Percentiles rank a stretch among this genome's conserved stretches.
Conservation (phyloP, 2,329 filamentous ascomycete species). For the Colletotrichum sublineola region DNA sequence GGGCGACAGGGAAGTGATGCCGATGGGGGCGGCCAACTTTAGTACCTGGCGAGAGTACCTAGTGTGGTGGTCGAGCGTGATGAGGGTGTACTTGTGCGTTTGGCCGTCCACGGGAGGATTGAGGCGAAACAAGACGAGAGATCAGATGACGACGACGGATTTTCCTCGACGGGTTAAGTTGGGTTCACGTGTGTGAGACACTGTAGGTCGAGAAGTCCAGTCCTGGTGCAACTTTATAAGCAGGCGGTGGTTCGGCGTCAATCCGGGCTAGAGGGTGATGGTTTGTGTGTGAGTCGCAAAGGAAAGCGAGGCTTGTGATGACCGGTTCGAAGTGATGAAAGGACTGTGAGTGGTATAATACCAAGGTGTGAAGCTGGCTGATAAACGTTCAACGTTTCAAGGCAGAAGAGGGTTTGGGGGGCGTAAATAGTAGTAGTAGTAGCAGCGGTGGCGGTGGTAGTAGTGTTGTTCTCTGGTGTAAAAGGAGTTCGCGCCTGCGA, state of each 20-base stretch:
- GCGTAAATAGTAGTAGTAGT: slow-evolving; percentile 1
- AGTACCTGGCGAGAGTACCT: slow-evolving; percentile 16
- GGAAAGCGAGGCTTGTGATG: slow-evolving; percentile 33
- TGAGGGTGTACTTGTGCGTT: slow-evolving; percentile 14
- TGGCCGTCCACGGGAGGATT: neutral
- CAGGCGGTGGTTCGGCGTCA: slow-evolving; percentile 19
- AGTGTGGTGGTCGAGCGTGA: slow-evolving; percentile 9
- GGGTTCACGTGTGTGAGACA: slow-evolving; percentile 24
- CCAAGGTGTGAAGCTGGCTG: slow-evolving; percentile 12
- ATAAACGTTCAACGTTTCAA: slow-evolving; percentile 38
- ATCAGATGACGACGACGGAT: slow-evolving; percentile 33
- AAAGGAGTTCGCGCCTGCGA: slow-evolving; percentile 39
- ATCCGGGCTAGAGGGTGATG: slow-evolving; percentile 17
- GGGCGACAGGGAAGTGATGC: slow-evolving; percentile 15
- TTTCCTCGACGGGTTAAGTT: slow-evolving; percentile 19
- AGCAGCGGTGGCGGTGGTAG: slow-evolving; percentile 1
- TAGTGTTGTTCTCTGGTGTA: slow-evolving; percentile 5
- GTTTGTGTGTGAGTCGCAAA: slow-evolving; percentile 10
- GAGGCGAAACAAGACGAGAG: slow-evolving; percentile 10
- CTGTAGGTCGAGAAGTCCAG: slow-evolving; percentile 41
- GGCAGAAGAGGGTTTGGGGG: neutral
- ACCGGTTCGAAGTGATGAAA: slow-evolving; percentile 31
- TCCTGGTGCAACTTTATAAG: slow-evolving; percentile 21
- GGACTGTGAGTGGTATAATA: slow-evolving; percentile 32
- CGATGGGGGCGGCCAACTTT: slow-evolving; percentile 12